Evolutionary conservation across 495 filamentous ascomycete genomes (phyloP).

Genomic region (Cryomyces minteri): DNA sequence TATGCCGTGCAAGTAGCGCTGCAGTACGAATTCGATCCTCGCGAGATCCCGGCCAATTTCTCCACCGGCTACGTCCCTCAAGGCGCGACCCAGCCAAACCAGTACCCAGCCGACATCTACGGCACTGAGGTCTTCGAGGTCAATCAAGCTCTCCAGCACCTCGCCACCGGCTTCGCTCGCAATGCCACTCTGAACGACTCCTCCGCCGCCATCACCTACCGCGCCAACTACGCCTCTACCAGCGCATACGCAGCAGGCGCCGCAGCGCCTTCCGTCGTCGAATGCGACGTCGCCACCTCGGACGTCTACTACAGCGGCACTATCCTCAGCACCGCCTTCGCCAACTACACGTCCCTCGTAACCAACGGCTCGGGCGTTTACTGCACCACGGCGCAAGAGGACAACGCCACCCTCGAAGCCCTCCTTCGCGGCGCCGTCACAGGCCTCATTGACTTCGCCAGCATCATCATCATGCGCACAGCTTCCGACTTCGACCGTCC

Average conservation of each 20-base stretch:
- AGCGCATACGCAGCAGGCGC: constrained; percentile 31
- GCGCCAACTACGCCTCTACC: constrained; percentile 30
- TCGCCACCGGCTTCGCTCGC: constrained; percentile 36
- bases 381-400: constrained; percentile 57
- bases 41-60: constrained; percentile 47
- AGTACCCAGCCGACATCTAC: constrained; percentile 47
- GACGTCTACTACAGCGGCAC: constrained; percentile 56
- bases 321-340: constrained; percentile 41
- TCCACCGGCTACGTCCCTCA: constrained; percentile 49
- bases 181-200: constrained; percentile 38
- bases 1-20: constrained; percentile 55
- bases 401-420: constrained; percentile 53
- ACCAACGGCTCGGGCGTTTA: constrained; percentile 53
- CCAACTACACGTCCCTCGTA: constrained; percentile 41
- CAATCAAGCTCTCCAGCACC: constrained; percentile 37
- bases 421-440: constrained; percentile 37
- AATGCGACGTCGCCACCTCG: constrained; percentile 49
- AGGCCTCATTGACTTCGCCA: constrained; percentile 42
- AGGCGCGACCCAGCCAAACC: constrained; percentile 30
- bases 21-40: constrained; percentile 56
- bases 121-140: constrained; percentile 67
- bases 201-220: constrained; percentile 32
- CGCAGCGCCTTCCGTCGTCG: constrained; percentile 34
- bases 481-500: constrained; percentile 57
- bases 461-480: constrained; percentile 57